Evolutionary conservation across 2,329 filamentous ascomycete genomes (phyloP), one percentile per base, ranked within the genome.

Genomic region (Penicillium sp.): DNA sequence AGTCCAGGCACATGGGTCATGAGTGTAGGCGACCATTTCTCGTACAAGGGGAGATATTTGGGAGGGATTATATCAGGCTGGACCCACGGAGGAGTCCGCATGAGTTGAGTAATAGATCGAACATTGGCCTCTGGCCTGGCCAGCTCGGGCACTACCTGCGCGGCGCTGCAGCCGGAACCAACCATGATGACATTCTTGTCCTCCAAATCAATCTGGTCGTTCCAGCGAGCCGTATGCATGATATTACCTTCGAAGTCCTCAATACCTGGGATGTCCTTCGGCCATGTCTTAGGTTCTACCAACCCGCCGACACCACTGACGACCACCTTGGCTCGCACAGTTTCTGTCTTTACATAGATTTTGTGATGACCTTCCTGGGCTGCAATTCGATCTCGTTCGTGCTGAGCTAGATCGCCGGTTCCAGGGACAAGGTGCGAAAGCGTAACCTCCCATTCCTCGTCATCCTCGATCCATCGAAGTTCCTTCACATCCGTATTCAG

Each of bases 1-100:
- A 81, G 58, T 1, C 77, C 75, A 0, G 81, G 82, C 0, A 83
- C 50, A 13, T 68, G 59, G 9, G 62, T 68, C 57, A 78, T 66
- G 1, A 82, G 24, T 17, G 59, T 66, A 1, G 76, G 71, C 4
- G 69, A 65, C 62, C 73, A 76, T 59, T 72, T 73, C 46, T 72
- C 66, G 69, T 73, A 80, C 40, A 58, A 64, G 21, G 70, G 65
- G 4, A 72, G 62, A 0, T 65, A 66, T 1, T 65, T 58, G 0
- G 73, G 72, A 9, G 71, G 63, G 4, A 63, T 42, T 1, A 61
- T 9, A 40, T 67, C 64, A 2, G 76, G 73, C 4, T 74, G 68
- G 1, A 80, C 73, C 78, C 78, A 81, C 1, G 79, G 79, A 10
- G 78, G 76, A 13, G 76, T 76, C 15, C 77, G 68, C 76, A 82